These are phyloP conservation scores for Ottelia alismoides DNA, from an alignment of 106 monocot genomes.

Conservation along the genomic window DNA sequence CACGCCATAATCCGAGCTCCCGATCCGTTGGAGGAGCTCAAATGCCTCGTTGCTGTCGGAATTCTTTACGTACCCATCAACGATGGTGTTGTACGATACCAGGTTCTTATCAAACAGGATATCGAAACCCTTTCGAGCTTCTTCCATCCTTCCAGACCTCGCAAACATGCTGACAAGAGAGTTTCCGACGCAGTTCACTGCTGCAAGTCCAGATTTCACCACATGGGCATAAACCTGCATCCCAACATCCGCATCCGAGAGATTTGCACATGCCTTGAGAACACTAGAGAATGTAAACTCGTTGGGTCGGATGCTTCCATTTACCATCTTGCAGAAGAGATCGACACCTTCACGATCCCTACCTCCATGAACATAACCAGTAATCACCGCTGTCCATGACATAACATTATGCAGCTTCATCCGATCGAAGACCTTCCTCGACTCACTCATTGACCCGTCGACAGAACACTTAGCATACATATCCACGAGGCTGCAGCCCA, in stretches of 20 bases:
- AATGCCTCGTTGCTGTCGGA: conserved; percentile 23
- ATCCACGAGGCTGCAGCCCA: conserved; percentile 56
- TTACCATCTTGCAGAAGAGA: conserved; percentile 48
- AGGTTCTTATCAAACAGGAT: conserved; percentile 53
- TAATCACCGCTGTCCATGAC: conserved; percentile 77
- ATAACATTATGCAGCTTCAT: conserved; percentile 62
- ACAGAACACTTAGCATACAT: conserved; percentile 57
- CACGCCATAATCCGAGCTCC: conserved; percentile 27
- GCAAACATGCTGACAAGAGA: conserved; percentile 55
- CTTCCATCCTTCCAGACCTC: conserved; percentile 45
- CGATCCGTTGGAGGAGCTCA: conserved; percentile 22
- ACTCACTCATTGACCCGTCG: conserved; percentile 25
- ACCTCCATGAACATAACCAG: conserved; percentile 48
- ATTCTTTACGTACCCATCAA: conserved; percentile 42
- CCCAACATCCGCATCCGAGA: conserved; percentile 24
- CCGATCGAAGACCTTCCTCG: conserved; percentile 49
- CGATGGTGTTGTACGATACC: conserved; percentile 36
- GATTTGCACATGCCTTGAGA: conserved; percentile 57
- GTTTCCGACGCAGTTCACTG: conserved; percentile 47
- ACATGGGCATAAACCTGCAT: conserved; percentile 46
- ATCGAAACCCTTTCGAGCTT: conserved; percentile 61
- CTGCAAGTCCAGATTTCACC: conserved; percentile 34
- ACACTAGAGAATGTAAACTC: conserved; percentile 60
- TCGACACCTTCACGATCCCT: conserved; percentile 29
- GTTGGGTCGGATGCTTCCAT: conserved; percentile 38